phyloP scores from a whole-genome alignment of 805 yeast genomes.

The Barnettozyma botsteinii region DNA sequence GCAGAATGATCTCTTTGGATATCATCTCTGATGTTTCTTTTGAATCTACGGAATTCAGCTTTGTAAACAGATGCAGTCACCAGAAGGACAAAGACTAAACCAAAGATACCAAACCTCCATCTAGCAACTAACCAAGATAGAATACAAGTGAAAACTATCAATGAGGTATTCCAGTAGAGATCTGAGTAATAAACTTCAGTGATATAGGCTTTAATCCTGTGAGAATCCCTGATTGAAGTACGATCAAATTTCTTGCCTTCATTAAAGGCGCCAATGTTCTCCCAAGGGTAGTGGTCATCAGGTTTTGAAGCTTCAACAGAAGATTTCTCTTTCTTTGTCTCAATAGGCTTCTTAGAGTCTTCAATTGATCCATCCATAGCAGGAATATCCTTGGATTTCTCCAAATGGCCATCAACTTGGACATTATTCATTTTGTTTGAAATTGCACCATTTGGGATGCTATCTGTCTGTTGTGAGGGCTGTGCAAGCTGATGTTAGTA shows the following conservation, averaged over 20 bases:
- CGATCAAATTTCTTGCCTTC: slow-evolving; percentile 22
- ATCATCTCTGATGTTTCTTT: slow-evolving; percentile 70
- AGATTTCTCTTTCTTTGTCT: no score
- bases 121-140: slow-evolving; percentile 65
- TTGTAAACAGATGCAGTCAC: slow-evolving; percentile 63
- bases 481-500: not conserved
- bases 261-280: slow-evolving; percentile 26
- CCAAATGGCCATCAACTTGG: no score
- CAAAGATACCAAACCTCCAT: slow-evolving; percentile 58
- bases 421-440: no score
- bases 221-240: slow-evolving; percentile 25
- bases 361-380: not conserved
- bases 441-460: not conserved
- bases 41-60: slow-evolving; percentile 69
- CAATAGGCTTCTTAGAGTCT: not conserved
- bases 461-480: not conserved
- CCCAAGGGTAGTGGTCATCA: slow-evolving; percentile 32
- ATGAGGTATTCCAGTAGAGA: slow-evolving; percentile 61
- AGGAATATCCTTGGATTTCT: no score
- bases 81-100: slow-evolving; percentile 53
- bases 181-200: slow-evolving; percentile 67
- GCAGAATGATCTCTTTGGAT: slow-evolving; percentile 59
- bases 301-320: not conserved
- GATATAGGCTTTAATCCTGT: slow-evolving; percentile 50
- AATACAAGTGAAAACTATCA: slow-evolving; percentile 64